phyloP scores from a whole-genome alignment of 495 filamentous ascomycete genomes.

The Penicillium lividum region DNA sequence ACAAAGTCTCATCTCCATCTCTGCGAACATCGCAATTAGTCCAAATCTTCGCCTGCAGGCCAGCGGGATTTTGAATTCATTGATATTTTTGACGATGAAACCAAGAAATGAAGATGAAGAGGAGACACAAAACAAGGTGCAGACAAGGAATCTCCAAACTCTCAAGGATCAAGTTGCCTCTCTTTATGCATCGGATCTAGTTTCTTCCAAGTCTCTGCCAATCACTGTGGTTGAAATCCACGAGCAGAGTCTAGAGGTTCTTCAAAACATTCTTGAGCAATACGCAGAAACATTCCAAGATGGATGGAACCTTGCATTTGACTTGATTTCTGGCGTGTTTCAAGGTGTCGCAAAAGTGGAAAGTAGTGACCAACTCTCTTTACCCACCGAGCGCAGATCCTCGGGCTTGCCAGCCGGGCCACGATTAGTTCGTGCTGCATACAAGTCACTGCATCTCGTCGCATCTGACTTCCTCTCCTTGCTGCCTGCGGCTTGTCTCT shows the following conservation, averaged over 20 bases:
- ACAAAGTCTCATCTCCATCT: slow-evolving; percentile 63
- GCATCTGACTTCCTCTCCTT: slow-evolving; percentile 89
- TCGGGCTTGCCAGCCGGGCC: slow-evolving; percentile 58
- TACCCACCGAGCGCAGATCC: slow-evolving; percentile 24
- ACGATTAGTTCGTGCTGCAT: slow-evolving; percentile 78
- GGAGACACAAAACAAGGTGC: slow-evolving; percentile 51
- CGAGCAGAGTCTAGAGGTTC: slow-evolving; percentile 72
- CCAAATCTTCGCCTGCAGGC: slow-evolving; percentile 68
- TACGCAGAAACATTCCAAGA: slow-evolving; percentile 79
- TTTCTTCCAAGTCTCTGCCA: slow-evolving; percentile 32
- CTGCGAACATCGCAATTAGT: slow-evolving; percentile 55
- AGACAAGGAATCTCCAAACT: slow-evolving; percentile 69
- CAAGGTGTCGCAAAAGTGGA: slow-evolving; percentile 37
- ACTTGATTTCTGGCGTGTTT: slow-evolving; percentile 83
- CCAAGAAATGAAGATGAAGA: slow-evolving; percentile 32
- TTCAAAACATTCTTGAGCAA: slow-evolving; percentile 82
- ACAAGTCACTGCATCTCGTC: slow-evolving; percentile 84
- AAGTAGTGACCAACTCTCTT: slow-evolving; percentile 17
- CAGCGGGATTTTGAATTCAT: slow-evolving; percentile 70
- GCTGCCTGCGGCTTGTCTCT: slow-evolving; percentile 74
- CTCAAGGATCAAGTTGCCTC: slow-evolving; percentile 57
- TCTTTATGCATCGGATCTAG: slow-evolving; percentile 44
- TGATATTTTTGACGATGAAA: slow-evolving; percentile 59
- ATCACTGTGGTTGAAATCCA: slow-evolving; percentile 77
- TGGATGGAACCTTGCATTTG: slow-evolving; percentile 85